These are phyloP conservation scores for Metschnikowia kofuensis DNA, from an alignment of 805 yeast genomes.

Conservation along the genomic window DNA sequence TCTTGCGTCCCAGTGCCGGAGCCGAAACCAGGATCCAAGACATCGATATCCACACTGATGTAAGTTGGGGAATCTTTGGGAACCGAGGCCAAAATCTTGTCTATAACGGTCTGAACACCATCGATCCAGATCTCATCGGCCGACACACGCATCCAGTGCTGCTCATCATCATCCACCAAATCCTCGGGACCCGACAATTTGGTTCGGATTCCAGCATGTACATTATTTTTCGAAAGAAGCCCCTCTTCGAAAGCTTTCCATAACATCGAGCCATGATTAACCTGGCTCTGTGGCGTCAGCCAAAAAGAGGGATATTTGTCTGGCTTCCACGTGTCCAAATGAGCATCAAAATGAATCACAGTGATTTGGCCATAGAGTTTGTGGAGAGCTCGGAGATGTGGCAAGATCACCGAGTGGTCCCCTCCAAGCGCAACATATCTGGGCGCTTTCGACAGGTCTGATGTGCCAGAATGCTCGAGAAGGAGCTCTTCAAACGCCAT, in stretches of 20 bases:
- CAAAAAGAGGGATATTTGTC: slow-evolving; percentile 63
- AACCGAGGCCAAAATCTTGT: slow-evolving; percentile 50
- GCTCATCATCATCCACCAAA: slow-evolving; percentile 61
- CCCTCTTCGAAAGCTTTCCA: slow-evolving; percentile 80
- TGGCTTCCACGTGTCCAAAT: slow-evolving; percentile 80
- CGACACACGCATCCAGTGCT: slow-evolving; percentile 65
- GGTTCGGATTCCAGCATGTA: slow-evolving; percentile 78
- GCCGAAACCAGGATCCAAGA: slow-evolving; percentile 55
- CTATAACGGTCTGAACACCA: slow-evolving; percentile 58
- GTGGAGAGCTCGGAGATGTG: slow-evolving; percentile 64
- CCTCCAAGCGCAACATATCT: slow-evolving; percentile 75
- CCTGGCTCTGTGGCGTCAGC: slow-evolving; percentile 54
- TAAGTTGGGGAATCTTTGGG: slow-evolving; percentile 69
- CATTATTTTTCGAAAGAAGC: slow-evolving; percentile 52
- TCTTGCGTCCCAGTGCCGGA: slow-evolving; percentile 61
- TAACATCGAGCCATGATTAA: slow-evolving; percentile 84
- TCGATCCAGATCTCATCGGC: slow-evolving; percentile 72
- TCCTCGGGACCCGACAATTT: slow-evolving; percentile 59
- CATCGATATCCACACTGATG: slow-evolving; percentile 73
- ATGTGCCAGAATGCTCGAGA: slow-evolving; percentile 30
- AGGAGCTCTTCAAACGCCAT: slow-evolving; percentile 56
- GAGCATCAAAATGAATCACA: slow-evolving; percentile 82
- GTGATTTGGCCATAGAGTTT: slow-evolving; percentile 64
- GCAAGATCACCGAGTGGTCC: slow-evolving; percentile 74
- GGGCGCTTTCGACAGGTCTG: slow-evolving; percentile 23